Base-by-base conservation (phyloP, 306 rosid genomes). In the Rosa chinensis region DNA sequence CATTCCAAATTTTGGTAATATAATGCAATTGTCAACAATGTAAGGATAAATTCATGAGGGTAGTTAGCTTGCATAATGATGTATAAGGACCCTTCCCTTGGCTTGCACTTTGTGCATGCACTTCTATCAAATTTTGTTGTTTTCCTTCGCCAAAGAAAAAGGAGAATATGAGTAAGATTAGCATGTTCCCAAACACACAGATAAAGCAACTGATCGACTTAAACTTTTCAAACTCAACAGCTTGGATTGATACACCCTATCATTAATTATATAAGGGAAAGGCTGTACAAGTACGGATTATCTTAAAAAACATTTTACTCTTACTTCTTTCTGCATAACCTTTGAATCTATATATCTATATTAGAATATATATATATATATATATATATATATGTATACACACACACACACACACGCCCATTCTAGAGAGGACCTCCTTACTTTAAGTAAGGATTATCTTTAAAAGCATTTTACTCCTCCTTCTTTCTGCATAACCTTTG, bases 1-100 rank as follows among this genome's bases (percentile, higher is more conserved):
- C 45, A 32, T 78, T 72, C 82, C 82, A 67, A 21, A 82, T 73
- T 40, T 73, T 45, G 23, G 1, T n/a, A 43, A 3, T 56, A 56
- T 45, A 32, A 10, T 5, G 6, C 0, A 21, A 0, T 58, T 82
- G 76, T 21, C 44, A 42, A 28, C 39, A 45, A 82, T 82, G 85
- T 82, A 78, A 73, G 84, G 6, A 39, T 0, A 28, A 21, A 20
- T 8, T 75, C 74, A 21, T 25, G 14, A 11, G 40, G 68, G n/a
- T 48, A 48, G 25, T 42, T 32, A 32, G 45, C 62, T 21, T 39
- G 11, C 56, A 50, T 50, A 5, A 50, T 50, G n/a, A 16, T 17
- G n/a, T 50, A 49, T 49, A 49, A 50, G 56, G n/a, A 50, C 56
- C 5, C 6, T 50, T 50, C n/a, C 56, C n/a, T 5, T 49, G 18